A percentile compares a stretch with the other conserved stretches of the same genome.
These are phyloP conservation scores for Senna tora DNA, from an alignment of 306 rosid genomes.

Conservation along the genomic window DNA sequence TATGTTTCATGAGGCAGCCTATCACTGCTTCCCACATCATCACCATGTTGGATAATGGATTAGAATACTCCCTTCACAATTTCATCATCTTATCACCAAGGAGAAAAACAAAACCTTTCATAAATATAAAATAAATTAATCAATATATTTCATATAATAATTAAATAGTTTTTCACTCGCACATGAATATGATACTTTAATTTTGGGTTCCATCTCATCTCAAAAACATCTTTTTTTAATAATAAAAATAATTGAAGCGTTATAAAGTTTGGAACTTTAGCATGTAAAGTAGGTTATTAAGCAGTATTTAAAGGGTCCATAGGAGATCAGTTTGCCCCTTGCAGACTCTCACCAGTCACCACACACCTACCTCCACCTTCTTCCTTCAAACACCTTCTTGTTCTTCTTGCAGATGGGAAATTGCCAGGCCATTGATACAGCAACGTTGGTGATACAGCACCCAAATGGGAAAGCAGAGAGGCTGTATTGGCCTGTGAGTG, in stretches of 20 bases:
- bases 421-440: conserved; percentile 97
- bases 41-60: conserved; percentile 26
- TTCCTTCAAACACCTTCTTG: conserved; percentile 6
- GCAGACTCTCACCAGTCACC: conserved; percentile 7
- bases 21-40: conserved; percentile 44
- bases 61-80: no score
- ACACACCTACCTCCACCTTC: conserved; percentile 28
- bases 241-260: conserved; percentile 23
- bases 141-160: no score
- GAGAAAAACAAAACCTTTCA: no score
- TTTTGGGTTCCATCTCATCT: conserved; percentile 37
- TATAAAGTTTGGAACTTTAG: conserved; percentile 16
- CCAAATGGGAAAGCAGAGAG: conserved; percentile 88
- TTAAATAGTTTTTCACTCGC: background rate
- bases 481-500: conserved; percentile 76
- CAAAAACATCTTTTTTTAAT: conserved; percentile 6
- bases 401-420: conserved; percentile 67
- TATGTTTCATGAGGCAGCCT: conserved; percentile 39
- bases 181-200: conserved; percentile 27
- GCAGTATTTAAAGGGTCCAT: conserved; percentile 30
- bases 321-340: conserved; percentile 21
- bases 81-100: no score
- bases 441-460: conserved; percentile 81
- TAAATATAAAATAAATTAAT: no score
- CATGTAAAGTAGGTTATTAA: background rate